Evolutionary conservation across 768 basidiomycete species (phyloP).

Genomic region (Pisolithus sp.): DNA sequence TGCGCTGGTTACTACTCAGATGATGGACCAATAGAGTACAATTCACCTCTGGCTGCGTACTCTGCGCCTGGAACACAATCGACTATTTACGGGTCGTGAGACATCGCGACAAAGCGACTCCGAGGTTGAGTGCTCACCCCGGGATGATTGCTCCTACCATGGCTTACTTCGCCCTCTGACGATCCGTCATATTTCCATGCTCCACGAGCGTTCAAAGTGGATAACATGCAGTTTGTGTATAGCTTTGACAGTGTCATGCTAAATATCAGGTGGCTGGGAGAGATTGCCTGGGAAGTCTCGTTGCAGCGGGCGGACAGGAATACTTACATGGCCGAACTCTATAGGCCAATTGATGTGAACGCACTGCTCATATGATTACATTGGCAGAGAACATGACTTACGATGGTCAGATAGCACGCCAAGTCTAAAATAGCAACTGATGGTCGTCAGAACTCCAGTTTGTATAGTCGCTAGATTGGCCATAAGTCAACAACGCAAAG

Average conservation of each 20-base stretch:
- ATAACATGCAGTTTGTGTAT: neutral
- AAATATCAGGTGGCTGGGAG: neutral
- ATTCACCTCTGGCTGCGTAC: neutral
- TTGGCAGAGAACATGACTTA: neutral
- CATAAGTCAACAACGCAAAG: too few relatives aligned
- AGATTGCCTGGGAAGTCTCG: neutral
- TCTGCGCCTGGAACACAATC: neutral
- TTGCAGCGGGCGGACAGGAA: neutral
- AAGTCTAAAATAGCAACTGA: neutral
- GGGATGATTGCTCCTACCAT: neutral
- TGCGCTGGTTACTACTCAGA: too few relatives aligned
- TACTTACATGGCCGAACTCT: neutral
- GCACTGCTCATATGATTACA: neutral
- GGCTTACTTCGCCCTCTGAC: neutral
- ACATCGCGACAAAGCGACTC: too few relatives aligned
- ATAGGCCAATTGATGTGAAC: neutral
- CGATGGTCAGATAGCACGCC: neutral
- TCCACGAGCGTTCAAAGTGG: neutral
- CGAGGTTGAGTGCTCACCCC: too few relatives aligned
- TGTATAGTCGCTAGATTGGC: neutral
- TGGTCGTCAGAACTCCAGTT: neutral
- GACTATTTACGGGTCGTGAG: too few relatives aligned
- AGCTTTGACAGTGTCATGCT: neutral
- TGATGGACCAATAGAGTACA: too few relatives aligned
- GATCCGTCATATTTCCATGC: neutral